These are phyloP conservation scores for Geotrichum carabidarum DNA, from an alignment of 1,139 yeast species.

Conservation along the genomic window DNA sequence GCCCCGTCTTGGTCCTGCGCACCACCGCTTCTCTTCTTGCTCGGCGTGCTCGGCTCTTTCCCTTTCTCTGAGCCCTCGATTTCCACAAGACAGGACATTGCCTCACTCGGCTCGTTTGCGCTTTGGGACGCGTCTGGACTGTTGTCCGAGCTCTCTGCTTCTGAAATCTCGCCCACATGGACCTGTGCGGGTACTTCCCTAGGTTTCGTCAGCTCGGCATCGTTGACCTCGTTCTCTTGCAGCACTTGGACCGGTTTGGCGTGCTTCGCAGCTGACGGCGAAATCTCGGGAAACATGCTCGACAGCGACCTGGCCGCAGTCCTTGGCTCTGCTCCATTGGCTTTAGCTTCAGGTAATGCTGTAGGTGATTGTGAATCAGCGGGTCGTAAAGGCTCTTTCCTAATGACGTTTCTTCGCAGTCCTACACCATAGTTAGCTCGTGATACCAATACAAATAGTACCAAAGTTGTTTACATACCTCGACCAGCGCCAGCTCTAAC, in stretches of 20 bases:
- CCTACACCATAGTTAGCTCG: background rate
- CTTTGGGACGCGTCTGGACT: no score
- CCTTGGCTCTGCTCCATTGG: background rate
- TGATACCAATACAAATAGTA: no score
- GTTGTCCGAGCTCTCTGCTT: no score
- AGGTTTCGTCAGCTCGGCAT: background rate
- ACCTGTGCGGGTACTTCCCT: background rate
- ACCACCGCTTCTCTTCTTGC: background rate
- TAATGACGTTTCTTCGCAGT: slow-evolving; percentile 2
- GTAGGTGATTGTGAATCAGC: background rate
- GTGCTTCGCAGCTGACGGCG: background rate
- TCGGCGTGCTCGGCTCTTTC: background rate
- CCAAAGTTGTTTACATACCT: background rate
- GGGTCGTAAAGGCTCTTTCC: slow-evolving; percentile 14
- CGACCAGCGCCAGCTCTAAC: slow-evolving; percentile 9
- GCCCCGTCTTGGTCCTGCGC: background rate
- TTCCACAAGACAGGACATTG: no score
- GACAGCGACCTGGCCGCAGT: slow-evolving; percentile 3
- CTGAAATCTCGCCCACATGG: background rate
- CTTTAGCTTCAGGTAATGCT: background rate
- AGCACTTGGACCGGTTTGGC: background rate
- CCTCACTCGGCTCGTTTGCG: no score
- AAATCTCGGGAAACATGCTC: slow-evolving; percentile 10
- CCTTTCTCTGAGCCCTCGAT: no score
- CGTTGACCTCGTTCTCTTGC: background rate